These are phyloP conservation scores for Mesembryanthemum crystallinum DNA, from an alignment of 148 eudicot genomes.

Conservation along the genomic window DNA sequence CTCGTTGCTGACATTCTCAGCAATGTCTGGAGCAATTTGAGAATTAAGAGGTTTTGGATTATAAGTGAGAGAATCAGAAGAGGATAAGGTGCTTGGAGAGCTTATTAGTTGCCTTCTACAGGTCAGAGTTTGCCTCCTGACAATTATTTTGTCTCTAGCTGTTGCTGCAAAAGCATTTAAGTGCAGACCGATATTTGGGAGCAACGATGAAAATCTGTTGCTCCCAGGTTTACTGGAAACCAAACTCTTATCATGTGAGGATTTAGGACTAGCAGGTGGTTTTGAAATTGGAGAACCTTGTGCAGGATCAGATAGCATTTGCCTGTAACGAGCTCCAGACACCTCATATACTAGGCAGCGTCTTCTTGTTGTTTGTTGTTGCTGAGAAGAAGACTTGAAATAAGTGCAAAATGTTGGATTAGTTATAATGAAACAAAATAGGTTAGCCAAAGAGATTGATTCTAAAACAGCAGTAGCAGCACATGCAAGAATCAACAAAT, in stretches of 20 bases:
- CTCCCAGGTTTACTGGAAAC: constrained; percentile 27
- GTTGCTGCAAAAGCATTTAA: constrained; percentile 44
- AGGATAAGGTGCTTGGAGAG: constrained; percentile 22
- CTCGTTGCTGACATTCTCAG: constrained; percentile 9
- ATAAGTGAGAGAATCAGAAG: constrained; percentile 15
- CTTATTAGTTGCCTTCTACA: constrained; percentile 36
- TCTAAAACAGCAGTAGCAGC: not conserved
- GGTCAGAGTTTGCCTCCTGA: constrained; percentile 34
- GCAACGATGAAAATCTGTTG: constrained; percentile 21
- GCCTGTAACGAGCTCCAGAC: constrained; percentile 38
- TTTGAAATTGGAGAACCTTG: constrained; percentile 20
- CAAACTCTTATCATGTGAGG: constrained; percentile 18
- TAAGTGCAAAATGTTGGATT: constrained; percentile 1
- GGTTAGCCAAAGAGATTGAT: not conserved
- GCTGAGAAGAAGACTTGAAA: constrained; percentile 17
- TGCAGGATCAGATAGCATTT: constrained; percentile 30
- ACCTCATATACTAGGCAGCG: constrained; percentile 45
- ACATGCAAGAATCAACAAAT: not conserved
- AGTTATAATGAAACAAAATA: constrained; percentile 2
- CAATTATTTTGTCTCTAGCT: constrained; percentile 31
- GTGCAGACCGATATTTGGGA: constrained; percentile 56
- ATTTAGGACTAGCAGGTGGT: constrained; percentile 14
- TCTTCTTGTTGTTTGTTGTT: constrained; percentile 35
- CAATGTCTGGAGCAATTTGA: constrained; percentile 9
- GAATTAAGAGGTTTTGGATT: constrained; percentile 15